phyloP scores from a whole-genome alignment of 192 early-diverging fungal genomes.

The Rhizoclosmatium globosum region DNA sequence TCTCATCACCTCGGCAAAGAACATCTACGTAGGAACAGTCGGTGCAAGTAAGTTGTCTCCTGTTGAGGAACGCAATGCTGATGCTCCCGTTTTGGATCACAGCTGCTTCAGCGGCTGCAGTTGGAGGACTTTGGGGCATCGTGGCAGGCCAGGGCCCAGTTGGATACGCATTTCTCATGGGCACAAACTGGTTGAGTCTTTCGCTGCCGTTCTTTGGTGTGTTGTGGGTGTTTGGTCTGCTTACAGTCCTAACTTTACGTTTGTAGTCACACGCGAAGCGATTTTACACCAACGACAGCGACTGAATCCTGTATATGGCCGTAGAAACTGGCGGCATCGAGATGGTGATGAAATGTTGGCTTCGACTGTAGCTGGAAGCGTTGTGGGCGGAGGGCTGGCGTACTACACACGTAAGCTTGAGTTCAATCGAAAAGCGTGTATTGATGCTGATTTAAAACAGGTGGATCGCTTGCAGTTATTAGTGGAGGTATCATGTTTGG shows the following conservation, averaged over 20 bases:
- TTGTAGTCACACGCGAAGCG: slow-evolving; percentile 38
- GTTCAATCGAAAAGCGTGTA: background rate
- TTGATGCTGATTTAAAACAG: slow-evolving; percentile 34
- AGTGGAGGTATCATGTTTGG: slow-evolving; percentile 50
- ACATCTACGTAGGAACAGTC: slow-evolving; percentile 22
- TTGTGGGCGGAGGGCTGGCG: slow-evolving; percentile 48
- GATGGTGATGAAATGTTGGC: slow-evolving; percentile 55
- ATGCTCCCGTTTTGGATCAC: too few relatives aligned
- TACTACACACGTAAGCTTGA: slow-evolving; percentile 44
- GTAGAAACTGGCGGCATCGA: slow-evolving; percentile 31
- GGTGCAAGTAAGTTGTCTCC: background rate
- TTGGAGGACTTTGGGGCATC: slow-evolving; percentile 13
- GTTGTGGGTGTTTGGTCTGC: background rate
- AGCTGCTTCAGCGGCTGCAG: slow-evolving; percentile 19
- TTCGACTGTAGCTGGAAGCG: slow-evolving; percentile 33
- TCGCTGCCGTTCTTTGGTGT: slow-evolving; percentile 55
- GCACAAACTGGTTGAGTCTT: slow-evolving; percentile 51
- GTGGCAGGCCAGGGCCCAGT: slow-evolving; percentile 38
- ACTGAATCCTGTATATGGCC: slow-evolving; percentile 32
- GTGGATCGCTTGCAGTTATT: slow-evolving; percentile 45
- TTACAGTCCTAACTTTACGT: background rate
- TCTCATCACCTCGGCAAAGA: background rate
- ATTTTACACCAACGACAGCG: slow-evolving; percentile 45
- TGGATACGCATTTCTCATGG: slow-evolving; percentile 52
- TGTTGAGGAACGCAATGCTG: background rate